Evolutionary conservation across 345 rosid genomes (phyloP).

Genomic region (Eutrema heterophyllum): DNA sequence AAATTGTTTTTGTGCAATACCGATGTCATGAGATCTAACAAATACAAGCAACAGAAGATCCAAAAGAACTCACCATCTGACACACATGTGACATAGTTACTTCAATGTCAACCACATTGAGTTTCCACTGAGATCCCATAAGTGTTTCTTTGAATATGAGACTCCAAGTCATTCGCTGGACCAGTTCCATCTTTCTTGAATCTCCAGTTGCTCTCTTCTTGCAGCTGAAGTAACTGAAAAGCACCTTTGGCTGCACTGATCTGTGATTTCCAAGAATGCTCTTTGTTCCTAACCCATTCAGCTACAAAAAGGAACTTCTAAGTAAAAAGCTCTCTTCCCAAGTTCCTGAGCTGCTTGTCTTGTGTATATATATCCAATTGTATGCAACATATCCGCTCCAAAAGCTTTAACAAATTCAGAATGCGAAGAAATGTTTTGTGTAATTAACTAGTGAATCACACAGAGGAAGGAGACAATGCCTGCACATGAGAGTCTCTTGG

Average conservation of each 20-base stretch:
- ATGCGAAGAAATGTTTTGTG: background rate
- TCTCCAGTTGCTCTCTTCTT: slow-evolving; percentile 64
- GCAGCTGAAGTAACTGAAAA: slow-evolving; percentile 82
- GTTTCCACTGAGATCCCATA: slow-evolving; percentile 79
- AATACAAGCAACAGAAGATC: background rate
- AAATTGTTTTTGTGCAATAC: slow-evolving; percentile 59
- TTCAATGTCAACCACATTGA: slow-evolving; percentile 90
- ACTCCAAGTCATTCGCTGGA: slow-evolving; percentile 59
- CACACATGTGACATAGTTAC: slow-evolving; percentile 73
- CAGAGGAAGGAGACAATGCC: slow-evolving; percentile 34
- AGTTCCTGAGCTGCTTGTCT: slow-evolving; percentile 67
- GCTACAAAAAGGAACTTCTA: slow-evolving; percentile 91
- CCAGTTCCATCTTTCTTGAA: slow-evolving; percentile 55
- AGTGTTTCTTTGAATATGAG: slow-evolving; percentile 72
- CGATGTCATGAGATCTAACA: slow-evolving; percentile 25
- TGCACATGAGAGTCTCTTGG: slow-evolving; percentile 72
- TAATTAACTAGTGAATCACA: background rate
- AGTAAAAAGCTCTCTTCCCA: slow-evolving; percentile 74
- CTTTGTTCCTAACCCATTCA: slow-evolving; percentile 97
- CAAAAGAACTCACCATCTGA: slow-evolving; percentile 57
- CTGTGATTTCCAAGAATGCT: slow-evolving; percentile 89
- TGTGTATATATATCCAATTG: too few species aligned
- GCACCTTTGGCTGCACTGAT: slow-evolving; percentile 99
- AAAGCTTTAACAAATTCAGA: slow-evolving; percentile 50
- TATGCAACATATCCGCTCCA: too few species aligned